Conservation (phyloP, 202 grass and related monocot genomes). For the Setaria viridis region DNA sequence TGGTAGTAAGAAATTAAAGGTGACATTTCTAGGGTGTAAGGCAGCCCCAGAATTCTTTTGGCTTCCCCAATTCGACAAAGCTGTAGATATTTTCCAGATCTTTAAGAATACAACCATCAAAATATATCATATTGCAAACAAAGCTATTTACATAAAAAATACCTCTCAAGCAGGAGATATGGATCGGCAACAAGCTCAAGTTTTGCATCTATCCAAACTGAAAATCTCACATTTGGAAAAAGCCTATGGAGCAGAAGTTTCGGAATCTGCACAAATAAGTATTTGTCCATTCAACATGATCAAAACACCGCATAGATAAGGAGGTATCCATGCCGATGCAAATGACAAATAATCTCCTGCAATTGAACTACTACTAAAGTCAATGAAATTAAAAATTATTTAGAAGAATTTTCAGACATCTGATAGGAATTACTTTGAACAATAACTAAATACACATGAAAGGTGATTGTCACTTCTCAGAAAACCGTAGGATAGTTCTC, state of each 20-base stretch:
- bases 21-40: background rate
- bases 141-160: constrained; percentile 49
- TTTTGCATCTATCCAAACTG: constrained; percentile 93
- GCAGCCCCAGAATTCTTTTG: background rate
- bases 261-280: constrained; percentile 71
- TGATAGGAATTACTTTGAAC: background rate
- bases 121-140: constrained; percentile 16
- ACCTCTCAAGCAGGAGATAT: constrained; percentile 91
- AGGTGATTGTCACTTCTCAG: background rate
- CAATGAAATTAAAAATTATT: background rate
- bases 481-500: background rate
- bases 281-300: constrained; percentile 42
- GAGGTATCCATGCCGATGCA: background rate
- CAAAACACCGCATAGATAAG: background rate
- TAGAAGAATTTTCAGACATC: constrained; percentile 10
- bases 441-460: background rate
- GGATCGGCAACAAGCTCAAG: constrained; percentile 84
- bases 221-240: constrained; percentile 89
- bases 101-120: background rate
- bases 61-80: constrained; percentile 4
- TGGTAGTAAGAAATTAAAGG: constrained; percentile 16
- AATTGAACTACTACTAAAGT: constrained; percentile 8
- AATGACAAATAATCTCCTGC: constrained; percentile 13
- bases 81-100: background rate
- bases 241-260: constrained; percentile 98